A percentile compares a stretch with the other conserved stretches of the same genome.
These are phyloP conservation scores for Monilinia fructigena DNA, from an alignment of 2,329 filamentous ascomycete species.

Conservation along the genomic window DNA sequence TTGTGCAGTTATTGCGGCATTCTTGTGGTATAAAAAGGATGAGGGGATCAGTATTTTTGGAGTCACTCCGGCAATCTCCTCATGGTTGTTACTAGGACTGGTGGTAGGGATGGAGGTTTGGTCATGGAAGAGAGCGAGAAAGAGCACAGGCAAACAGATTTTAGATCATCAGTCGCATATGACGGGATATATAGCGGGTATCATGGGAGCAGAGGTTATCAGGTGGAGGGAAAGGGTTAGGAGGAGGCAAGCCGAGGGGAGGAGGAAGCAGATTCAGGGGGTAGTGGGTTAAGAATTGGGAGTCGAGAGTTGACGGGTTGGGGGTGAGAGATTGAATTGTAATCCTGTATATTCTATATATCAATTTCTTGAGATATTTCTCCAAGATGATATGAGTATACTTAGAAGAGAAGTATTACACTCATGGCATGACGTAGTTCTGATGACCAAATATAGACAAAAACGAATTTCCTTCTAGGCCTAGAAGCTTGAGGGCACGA, in stretches of 20 bases:
- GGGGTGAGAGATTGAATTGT: neutral
- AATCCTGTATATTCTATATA: neutral
- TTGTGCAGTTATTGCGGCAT: constrained; percentile 60
- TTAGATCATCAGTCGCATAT: constrained; percentile 44
- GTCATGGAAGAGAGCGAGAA: constrained; percentile 42
- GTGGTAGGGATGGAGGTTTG: constrained; percentile 51
- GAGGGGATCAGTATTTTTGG: constrained; percentile 59
- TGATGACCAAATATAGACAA: neutral
- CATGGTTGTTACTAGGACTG: constrained; percentile 53
- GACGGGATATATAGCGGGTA: constrained; percentile 40
- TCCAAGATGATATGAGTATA: neutral
- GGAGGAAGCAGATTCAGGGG: constrained; percentile 30
- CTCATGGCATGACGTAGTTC: neutral
- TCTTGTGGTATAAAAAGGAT: constrained; percentile 57
- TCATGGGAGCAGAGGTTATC: constrained; percentile 34
- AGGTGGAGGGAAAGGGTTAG: constrained; percentile 31
- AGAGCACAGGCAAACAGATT: constrained; percentile 20
- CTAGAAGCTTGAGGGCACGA: neutral
- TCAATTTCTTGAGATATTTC: neutral
- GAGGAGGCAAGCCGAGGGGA: constrained; percentile 31
- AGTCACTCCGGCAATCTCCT: constrained; percentile 54
- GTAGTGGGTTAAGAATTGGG: constrained; percentile 5
- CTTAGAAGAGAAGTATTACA: neutral
- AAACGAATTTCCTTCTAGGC: neutral
- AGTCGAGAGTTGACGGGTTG: too few relatives aligned